A percentile compares a stretch with the other conserved stretches of the same genome.
Evolutionary conservation across 177 flowering plant species (phyloP).

Genomic region (Vitis hybrid): DNA sequence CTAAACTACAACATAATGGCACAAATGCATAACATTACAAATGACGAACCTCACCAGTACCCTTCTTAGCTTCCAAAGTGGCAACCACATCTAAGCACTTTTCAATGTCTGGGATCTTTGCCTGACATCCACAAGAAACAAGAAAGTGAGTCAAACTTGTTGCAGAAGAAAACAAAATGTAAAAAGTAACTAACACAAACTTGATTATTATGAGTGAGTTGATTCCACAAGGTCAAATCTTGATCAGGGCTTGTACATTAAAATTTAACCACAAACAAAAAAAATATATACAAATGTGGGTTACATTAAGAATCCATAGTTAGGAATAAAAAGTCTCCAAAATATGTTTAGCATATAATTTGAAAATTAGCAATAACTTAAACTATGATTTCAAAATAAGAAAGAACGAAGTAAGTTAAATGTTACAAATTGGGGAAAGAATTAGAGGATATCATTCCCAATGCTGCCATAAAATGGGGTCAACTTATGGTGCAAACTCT

Average conservation of each 20-base stretch:
- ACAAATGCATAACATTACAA: not conserved
- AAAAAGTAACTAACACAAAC: not conserved
- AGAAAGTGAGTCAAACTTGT: not conserved
- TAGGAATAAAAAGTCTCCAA: too few relatives aligned
- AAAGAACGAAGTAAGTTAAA: too few relatives aligned
- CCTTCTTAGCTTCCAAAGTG: constrained; percentile 85
- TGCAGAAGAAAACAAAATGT: not conserved
- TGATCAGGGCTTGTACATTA: not conserved
- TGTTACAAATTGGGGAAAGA: too few relatives aligned
- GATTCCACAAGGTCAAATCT: not conserved
- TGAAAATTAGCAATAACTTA: too few relatives aligned
- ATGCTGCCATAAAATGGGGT: too few relatives aligned
- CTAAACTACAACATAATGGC: not conserved
- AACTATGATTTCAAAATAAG: too few relatives aligned
- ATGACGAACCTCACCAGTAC: constrained; percentile 89
- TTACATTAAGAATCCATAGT: too few relatives aligned
- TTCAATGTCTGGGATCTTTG: constrained; percentile 96
- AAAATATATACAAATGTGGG: too few relatives aligned
- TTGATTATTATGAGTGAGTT: not conserved
- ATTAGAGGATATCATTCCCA: too few relatives aligned
- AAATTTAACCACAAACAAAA: not conserved
- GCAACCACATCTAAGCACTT: constrained; percentile 90
- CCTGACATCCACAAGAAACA: constrained; percentile 44
- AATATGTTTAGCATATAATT: too few relatives aligned
- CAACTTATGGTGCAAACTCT: too few relatives aligned